Evolutionary conservation across 208 protist species (phyloP).

Genomic region (Crithidia bombi): DNA sequence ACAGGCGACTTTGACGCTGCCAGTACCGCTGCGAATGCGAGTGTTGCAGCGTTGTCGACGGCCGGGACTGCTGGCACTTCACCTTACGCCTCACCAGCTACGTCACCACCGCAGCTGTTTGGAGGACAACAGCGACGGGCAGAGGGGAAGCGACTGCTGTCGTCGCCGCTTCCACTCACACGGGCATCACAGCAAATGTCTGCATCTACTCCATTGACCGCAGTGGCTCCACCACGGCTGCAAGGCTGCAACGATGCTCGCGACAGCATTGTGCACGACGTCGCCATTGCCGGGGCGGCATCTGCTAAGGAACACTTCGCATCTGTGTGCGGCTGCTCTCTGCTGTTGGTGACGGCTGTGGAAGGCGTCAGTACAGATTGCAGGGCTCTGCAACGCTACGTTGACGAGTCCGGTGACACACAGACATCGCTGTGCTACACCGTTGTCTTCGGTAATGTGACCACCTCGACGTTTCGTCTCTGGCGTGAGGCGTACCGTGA

Average conservation of each 20-base stretch:
- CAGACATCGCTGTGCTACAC: conserved; percentile 73
- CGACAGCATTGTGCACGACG: neutral
- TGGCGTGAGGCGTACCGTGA: conserved; percentile 75
- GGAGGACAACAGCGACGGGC: neutral
- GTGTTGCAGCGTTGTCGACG: neutral
- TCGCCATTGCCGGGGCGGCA: neutral
- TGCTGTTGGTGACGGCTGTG: conserved; percentile 69
- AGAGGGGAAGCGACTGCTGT: conserved; percentile 4
- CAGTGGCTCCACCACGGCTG: neutral
- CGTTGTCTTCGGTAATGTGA: conserved; percentile 46
- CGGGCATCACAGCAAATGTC: neutral
- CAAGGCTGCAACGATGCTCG: neutral
- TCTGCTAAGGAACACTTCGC: neutral
- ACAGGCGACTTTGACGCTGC: neutral
- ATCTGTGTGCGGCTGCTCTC: conserved; percentile 37
- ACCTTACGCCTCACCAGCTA: neutral
- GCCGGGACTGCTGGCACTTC: neutral
- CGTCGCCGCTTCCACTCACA: neutral
- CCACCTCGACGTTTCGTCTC: conserved; percentile 28
- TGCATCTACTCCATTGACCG: conserved; percentile 1
- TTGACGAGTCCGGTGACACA: conserved; percentile 79
- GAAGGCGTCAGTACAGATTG: conserved; percentile 44
- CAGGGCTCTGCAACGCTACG: conserved; percentile 74
- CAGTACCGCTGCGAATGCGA: neutral
- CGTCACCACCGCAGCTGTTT: neutral